Base-by-base conservation (phyloP, 2,329 filamentous ascomycete genomes). In the Calonectria ilicicola region DNA sequence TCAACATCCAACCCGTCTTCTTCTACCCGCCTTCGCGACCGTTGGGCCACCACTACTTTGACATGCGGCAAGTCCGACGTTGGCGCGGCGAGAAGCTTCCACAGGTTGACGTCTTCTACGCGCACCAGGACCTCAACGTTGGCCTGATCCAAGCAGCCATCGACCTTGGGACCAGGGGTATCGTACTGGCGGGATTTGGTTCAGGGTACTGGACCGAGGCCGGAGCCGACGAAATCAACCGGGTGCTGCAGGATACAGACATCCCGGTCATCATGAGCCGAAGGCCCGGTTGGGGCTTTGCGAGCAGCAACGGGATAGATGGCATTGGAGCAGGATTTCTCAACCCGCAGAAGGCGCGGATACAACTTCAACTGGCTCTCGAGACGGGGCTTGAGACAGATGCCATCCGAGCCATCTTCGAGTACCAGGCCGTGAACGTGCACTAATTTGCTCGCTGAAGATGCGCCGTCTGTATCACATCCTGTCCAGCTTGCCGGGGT, bases 1-100 rank as follows among this genome's bases (percentile, higher is more conserved):
- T 91, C 77, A 87, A 90, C 76, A 85, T 90, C 70, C 84, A 87
- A 44, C 90, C 91, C 0, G 87, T 89, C 76, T 93, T 92, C 84
- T 93, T 89, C 84, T 92, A 87, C 76, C 85, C 86, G 12, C 85
- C 91, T 0, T 83, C 86, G 2, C 82, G 84, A 53, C 88, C 90
- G 15, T 80, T 87, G 26, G 86, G 87, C 65, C 86, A 87, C 78
- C 79, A 82, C 58, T 81, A 85, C 73, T 89, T 86, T 76, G 82
- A 84, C 77, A 81, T 87, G 60, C 64, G 72, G 56, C 63, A 72
- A 27, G 44, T 62, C 40, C 69, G 56, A n/a, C 67, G 70, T 35
- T 75, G 77, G 69, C 65, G 46, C 27, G 67, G 72, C 44, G 56
- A 64, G 19, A 82, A 81, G 0, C 83, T 92, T 29, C 89, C 90